These are phyloP conservation scores for Penicillium sp. DNA, from an alignment of 2,329 filamentous ascomycete genomes.

Conservation along the genomic window DNA sequence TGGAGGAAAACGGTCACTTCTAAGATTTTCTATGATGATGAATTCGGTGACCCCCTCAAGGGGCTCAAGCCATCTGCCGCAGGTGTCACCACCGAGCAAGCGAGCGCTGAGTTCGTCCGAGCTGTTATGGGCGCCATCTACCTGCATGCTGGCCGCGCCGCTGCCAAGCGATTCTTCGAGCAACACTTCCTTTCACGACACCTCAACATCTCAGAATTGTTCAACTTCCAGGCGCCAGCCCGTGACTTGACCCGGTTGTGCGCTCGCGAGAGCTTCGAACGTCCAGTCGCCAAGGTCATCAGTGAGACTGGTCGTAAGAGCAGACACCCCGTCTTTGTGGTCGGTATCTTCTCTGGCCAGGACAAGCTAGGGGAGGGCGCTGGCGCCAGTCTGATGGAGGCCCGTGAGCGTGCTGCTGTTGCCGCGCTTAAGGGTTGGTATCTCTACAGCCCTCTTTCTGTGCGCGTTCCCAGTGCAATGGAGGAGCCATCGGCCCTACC, in stretches of 20 bases:
- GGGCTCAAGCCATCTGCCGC: constrained; percentile 29
- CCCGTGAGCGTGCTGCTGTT: constrained; percentile 75
- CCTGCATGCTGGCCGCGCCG: constrained; percentile 73
- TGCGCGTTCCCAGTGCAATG: constrained; percentile 68
- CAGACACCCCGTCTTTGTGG: constrained; percentile 84
- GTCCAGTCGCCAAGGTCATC: constrained; percentile 80
- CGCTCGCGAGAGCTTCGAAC: constrained; percentile 82
- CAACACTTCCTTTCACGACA: constrained; percentile 79
- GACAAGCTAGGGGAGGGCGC: constrained; percentile 93
- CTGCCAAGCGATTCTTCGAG: constrained; percentile 78
- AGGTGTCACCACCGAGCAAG: constrained; percentile 54
- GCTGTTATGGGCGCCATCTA: constrained; percentile 83
- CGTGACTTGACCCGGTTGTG: constrained; percentile 81
- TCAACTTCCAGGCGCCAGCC: constrained; percentile 79
- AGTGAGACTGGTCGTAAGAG: constrained; percentile 86
- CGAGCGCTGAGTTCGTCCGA: constrained; percentile 74
- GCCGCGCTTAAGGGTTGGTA: constrained; percentile 93
- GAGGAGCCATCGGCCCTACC: constrained; percentile 59
- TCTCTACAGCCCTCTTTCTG: constrained; percentile 75
- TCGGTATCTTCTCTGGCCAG: constrained; percentile 86
- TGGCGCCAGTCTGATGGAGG: constrained; percentile 73
- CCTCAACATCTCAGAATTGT: constrained; percentile 72
- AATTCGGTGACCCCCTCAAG: constrained; percentile 68
- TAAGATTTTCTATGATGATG: constrained; percentile 76
- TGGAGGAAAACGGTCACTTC: constrained; percentile 71